A percentile compares a stretch with the other conserved stretches of the same genome.
Conservation (phyloP, 2,329 filamentous ascomycete species). For the Cercospora sojina region DNA sequence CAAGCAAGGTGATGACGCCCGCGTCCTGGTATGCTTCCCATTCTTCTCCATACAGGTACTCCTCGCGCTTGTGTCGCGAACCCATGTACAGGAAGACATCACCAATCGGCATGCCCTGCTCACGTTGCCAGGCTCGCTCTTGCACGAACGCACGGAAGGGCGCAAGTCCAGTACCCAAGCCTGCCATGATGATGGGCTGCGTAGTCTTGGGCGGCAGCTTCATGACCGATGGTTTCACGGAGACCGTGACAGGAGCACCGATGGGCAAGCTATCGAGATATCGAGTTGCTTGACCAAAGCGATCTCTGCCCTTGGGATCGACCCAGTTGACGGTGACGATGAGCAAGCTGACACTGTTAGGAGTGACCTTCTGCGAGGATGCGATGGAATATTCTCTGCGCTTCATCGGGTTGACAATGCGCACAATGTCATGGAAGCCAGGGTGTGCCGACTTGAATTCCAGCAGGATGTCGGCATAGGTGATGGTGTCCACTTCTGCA, state of each 20-base stretch:
- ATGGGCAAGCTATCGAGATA: constrained; percentile 77
- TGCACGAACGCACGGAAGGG: constrained; percentile 99
- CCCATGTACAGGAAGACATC: constrained; percentile 94
- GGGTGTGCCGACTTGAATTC: constrained; percentile 90
- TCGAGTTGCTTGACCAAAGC: constrained; percentile 88
- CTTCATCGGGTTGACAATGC: constrained; percentile 88
- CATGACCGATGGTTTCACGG: constrained; percentile 98
- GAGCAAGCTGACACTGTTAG: constrained; percentile 86
- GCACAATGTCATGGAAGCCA: constrained; percentile 80
- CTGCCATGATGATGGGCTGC: constrained; percentile 96
- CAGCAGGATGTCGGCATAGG: constrained; percentile 83
- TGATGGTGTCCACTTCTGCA: constrained; percentile 85
- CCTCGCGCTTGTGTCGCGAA: constrained; percentile 93
- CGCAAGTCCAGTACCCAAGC: constrained; percentile 93
- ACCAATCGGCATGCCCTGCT: constrained; percentile 93
- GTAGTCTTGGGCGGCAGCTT: constrained; percentile 87
- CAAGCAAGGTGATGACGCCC: constrained; percentile 90
- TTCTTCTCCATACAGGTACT: constrained; percentile 98
- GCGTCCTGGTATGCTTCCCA: constrained; percentile 98
- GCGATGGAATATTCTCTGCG: constrained; percentile 98
- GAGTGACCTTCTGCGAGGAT: constrained; percentile 91
- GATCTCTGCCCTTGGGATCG: constrained; percentile 80
- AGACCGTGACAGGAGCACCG: constrained; percentile 80
- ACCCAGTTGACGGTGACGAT: constrained; percentile 97
- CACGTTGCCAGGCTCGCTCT: constrained; percentile 96